Base-by-base conservation (phyloP, 768 basidiomycete genomes). In the Botryobasidium botryosum region DNA sequence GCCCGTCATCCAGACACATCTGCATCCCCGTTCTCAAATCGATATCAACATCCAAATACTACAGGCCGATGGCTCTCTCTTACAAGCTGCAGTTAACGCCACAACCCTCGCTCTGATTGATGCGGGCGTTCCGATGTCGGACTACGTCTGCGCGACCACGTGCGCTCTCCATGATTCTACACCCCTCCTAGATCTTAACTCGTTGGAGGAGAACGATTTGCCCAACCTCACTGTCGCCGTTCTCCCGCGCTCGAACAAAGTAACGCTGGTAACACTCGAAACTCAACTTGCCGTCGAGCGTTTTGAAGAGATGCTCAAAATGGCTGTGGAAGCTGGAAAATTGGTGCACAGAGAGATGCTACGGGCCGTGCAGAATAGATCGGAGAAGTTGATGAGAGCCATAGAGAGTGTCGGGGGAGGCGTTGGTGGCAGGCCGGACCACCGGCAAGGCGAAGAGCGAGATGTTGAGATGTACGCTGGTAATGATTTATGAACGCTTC, bases 1-100 rank as follows among this genome's bases (percentile, higher is more conserved):
- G 57, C 88, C 91, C 33, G 87, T 92, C 45, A 74, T 99, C 20
- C 83, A 88, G 58, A 81, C 83, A 5, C 71, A 70, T 49, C 71
- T 99, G 38, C 96, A 94, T 62, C 92, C 92, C 18, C 78, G 94
- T 40, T 84, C 84, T 27, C 79, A 90, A 59, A 94, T 99, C 59
- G 86, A 92, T 62, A 78, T 99, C 49, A 84, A 78, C 60, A 69
- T 99, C 5, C 88, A 92, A 59, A 78, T 99, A 24, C 64, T 94
- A 31, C 85, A 94, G 53, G 83, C 90, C 57, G 94, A 99, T 55
- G 94, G 94, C 32, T 64, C 85, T 0, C 67, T 96, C 33, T 70
- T 96, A 20, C 81, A 85, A 46, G 77, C 91, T 4, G 81, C 86
- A 52, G 84, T 99, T 56, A 99, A 97, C 57, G 91, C 79, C 27